Base-by-base conservation (phyloP, 177 flowering plant species). In the Telopea speciosissima region DNA sequence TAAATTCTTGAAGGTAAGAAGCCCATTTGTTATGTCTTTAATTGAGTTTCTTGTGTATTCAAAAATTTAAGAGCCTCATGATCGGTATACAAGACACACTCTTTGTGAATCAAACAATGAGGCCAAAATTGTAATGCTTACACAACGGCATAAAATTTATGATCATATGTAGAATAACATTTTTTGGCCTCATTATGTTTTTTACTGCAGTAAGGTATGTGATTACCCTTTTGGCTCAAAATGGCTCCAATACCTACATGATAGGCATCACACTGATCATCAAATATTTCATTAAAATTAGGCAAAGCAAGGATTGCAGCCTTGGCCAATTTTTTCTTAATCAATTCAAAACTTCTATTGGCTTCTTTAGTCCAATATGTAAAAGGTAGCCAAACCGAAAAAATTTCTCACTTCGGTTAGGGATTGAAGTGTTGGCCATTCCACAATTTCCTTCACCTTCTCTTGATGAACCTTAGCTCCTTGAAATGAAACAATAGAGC, bases 211-310 rank as follows among this genome's bases (percentile, higher is more conserved):
- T 28, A 28, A 28, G 31, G 3, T 28, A 28, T 28, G 4, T 10
- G 62, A 3, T n/a, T 14, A 8, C 40, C 7, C 13, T 52, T 10
- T 26, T 68, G 42, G 62, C 36, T 52, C 3, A 68, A 25, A 33
- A 68, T 8, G n/a, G 23, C 62, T 16, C 70, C n/a, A 52, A 68
- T 68, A 22, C 70, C 36, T n/a, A 24, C 42, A 58, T 68, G 63
- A 1, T 44, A 68, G 14, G 44, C 62, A 21, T 68, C 61, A 58
- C 40, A 52, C 5, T 68, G 42, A 8, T 24, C 42, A 22, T 24
- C 62, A 28, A 68, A 28, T 28, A 28, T 28, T 28, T 28, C 31
- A 8, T 36, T 36, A 36, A 36, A 36, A 36, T 36, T 6, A 36
- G 40, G 40, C 9, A 36, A 36, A 36, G 40, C 40, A 28, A 28